Percentiles rank a stretch among this genome's conserved stretches.
phyloP scores from a whole-genome alignment of 2,329 filamentous ascomycete species.

The Cladosporium oxysporum region DNA sequence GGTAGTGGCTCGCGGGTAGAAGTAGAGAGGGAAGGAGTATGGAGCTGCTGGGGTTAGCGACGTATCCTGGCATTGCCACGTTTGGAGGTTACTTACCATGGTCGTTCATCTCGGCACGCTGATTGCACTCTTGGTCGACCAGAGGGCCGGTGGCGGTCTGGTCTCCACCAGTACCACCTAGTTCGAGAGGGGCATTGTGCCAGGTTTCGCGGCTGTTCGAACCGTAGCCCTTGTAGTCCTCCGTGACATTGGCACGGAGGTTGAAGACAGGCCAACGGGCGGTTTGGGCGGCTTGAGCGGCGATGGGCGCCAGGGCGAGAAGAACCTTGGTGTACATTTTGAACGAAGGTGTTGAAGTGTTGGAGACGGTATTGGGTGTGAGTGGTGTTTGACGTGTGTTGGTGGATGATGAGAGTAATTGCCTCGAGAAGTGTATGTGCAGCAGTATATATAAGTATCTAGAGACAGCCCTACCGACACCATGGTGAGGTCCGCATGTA shows the following conservation, averaged over 20 bases:
- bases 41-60: conserved; percentile 8
- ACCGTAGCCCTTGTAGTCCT: background rate
- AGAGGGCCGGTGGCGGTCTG: background rate
- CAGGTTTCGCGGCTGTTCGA: background rate
- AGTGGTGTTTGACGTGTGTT: background rate
- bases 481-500: background rate
- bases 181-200: conserved; percentile 8
- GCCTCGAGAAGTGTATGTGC: background rate
- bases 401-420: background rate
- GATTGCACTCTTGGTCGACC: background rate
- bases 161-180: background rate
- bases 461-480: background rate
- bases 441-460: conserved; percentile 1
- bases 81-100: background rate
- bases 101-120: background rate
- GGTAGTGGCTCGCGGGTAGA: conserved; percentile 7
- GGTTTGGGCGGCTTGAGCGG: conserved; percentile 12
- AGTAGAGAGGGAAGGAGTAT: background rate
- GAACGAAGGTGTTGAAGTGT: background rate
- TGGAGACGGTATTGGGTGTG: background rate
- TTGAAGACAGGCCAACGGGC: conserved; percentile 15
- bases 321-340: conserved; percentile 14
- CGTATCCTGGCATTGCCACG: background rate
- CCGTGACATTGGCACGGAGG: conserved; percentile 15
- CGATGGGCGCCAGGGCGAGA: conserved; percentile 3